phyloP scores from a whole-genome alignment of 306 rosid genomes.

The Inga laurina region DNA sequence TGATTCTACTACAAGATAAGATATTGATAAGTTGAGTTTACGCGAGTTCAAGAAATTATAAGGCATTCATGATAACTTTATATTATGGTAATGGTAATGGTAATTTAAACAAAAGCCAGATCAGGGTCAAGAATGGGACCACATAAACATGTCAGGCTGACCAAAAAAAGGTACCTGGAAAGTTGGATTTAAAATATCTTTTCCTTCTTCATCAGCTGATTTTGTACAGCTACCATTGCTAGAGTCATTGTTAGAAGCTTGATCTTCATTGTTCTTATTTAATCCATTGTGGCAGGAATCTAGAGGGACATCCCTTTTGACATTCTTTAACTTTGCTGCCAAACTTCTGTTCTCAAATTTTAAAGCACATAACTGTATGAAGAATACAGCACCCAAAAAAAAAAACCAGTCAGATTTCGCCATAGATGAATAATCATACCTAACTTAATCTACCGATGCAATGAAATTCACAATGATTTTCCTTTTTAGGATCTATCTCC shows the following conservation, averaged over 20 bases:
- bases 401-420: conserved; percentile 1
- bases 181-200: conserved; percentile 43
- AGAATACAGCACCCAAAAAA: not conserved
- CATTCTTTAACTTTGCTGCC: conserved; percentile 44
- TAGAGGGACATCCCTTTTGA: conserved; percentile 29
- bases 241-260: conserved; percentile 45
- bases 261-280: conserved; percentile 45
- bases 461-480: conserved; percentile 15
- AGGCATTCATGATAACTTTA: not conserved
- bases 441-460: not conserved
- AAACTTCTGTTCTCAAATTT: conserved; percentile 59
- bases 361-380: conserved; percentile 61
- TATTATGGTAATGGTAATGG: not conserved
- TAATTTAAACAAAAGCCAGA: not conserved
- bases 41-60: conserved; percentile 12
- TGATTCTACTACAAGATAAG: not conserved
- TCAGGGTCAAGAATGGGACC: not conserved
- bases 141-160: not conserved
- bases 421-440: conserved; percentile 5
- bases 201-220: conserved; percentile 46
- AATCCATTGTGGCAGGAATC: conserved; percentile 37
- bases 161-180: conserved; percentile 56
- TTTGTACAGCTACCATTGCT: conserved; percentile 48
- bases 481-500: not conserved
- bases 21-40: not conserved